These are phyloP conservation scores for Centella asiatica DNA, from an alignment of 129 eudicot genomes.

Conservation along the genomic window DNA sequence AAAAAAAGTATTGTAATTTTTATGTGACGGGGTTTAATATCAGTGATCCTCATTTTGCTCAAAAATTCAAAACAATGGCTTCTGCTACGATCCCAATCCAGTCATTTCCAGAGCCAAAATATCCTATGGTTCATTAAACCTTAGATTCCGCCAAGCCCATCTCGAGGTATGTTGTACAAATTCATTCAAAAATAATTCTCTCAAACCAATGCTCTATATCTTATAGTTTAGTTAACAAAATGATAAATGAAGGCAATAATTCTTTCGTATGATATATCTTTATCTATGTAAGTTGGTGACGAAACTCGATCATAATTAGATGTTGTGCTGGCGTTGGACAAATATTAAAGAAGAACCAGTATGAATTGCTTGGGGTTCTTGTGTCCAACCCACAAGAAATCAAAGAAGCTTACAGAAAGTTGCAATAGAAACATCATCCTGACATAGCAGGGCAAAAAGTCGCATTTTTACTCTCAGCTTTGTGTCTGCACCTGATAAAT, in stretches of 20 bases:
- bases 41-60: too few species aligned
- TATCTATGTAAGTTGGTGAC: constrained; percentile 12
- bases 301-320: constrained; percentile 13
- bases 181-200: too few species aligned
- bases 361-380: constrained; percentile 56
- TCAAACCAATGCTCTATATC: too few species aligned
- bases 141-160: constrained; percentile 21
- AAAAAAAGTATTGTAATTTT: too few species aligned
- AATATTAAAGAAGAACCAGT: constrained; percentile 28
- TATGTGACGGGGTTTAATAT: too few species aligned
- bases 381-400: constrained; percentile 41
- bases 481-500: too few species aligned
- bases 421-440: constrained; percentile 66
- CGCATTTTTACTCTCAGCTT: background rate
- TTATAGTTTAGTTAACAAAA: background rate
- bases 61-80: constrained; percentile 19
- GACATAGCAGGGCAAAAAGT: constrained; percentile 72
- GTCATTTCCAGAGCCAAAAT: constrained; percentile 22
- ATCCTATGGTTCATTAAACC: constrained; percentile 14
- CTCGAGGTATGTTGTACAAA: constrained; percentile 17
- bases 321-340: constrained; percentile 26
- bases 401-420: constrained; percentile 56
- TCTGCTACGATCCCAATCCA: constrained; percentile 24
- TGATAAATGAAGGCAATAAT: background rate
- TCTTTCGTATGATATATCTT: background rate